Evolutionary conservation across 768 basidiomycete species (phyloP).

Genomic region (Termitomyces eurrhizus): DNA sequence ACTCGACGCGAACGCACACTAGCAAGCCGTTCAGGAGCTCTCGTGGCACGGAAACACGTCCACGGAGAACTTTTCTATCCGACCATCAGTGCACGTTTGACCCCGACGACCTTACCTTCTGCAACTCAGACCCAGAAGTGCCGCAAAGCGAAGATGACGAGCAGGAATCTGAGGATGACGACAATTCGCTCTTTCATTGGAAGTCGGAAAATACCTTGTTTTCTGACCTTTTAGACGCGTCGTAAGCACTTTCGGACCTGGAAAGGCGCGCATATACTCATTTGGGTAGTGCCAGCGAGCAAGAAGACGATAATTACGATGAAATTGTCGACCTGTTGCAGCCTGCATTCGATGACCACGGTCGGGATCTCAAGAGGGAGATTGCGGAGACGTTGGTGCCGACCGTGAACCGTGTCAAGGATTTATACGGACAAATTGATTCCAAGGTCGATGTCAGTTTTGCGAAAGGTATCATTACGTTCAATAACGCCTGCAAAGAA

Average conservation of each 20-base stretch:
- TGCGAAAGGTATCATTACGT: slow-evolving; percentile 41
- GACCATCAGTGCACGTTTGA: slow-evolving; percentile 8
- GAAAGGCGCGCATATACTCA: slow-evolving; percentile 11
- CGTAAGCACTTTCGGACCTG: slow-evolving; percentile 23
- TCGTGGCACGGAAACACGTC: neutral
- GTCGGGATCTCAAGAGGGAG: slow-evolving; percentile 33
- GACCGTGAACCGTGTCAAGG: slow-evolving; percentile 45
- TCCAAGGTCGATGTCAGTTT: slow-evolving; percentile 34
- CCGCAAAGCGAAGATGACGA: slow-evolving; percentile 10
- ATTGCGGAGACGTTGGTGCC: slow-evolving; percentile 42
- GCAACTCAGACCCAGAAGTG: slow-evolving; percentile 8
- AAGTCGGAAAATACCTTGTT: slow-evolving; percentile 51
- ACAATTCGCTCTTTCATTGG: slow-evolving; percentile 39
- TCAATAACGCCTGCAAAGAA: slow-evolving; percentile 53
- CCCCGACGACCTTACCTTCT: slow-evolving; percentile 15
- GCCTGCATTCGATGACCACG: slow-evolving; percentile 34
- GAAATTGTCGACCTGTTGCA: slow-evolving; percentile 39
- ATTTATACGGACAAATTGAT: slow-evolving; percentile 32
- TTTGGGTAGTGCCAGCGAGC: slow-evolving; percentile 20
- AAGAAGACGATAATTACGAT: slow-evolving; percentile 28
- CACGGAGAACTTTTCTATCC: neutral
- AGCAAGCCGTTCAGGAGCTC: slow-evolving; percentile 1
- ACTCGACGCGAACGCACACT: slow-evolving; percentile 1
- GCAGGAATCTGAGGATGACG: slow-evolving; percentile 20
- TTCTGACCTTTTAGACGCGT: slow-evolving; percentile 43